Evolutionary conservation across 1,284 basidiomycete genomes (phyloP), one percentile per base, ranked within the genome.

Genomic region (Termitomyces sp.): DNA sequence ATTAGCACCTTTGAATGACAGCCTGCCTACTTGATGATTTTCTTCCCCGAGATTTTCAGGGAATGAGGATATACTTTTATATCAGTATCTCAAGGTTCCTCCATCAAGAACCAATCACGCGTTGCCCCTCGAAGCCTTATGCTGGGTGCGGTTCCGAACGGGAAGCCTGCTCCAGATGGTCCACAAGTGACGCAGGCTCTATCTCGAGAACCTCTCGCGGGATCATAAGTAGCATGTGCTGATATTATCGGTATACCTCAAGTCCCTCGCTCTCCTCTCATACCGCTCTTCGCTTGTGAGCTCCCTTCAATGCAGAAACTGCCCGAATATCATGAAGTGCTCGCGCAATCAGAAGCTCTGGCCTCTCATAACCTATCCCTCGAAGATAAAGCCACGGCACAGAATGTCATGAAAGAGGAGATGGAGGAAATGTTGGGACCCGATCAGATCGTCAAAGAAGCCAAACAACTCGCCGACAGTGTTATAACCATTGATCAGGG

Each of bases 401-500:
- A 44, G 10, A 49, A 46, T n/a, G 19, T 10, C 11, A 54, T 57
- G 42, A 34, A 41, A 38, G 16, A 47, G 14, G 52, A 48, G 14
- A 16, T 38, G 5, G 16, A 21, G 9, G 47, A 46, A 30, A 35
- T 28, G 14, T 34, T 49, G 24, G 26, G 28, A 14, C 18, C 26
- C 16, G 26, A 13, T 10, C 35, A 37, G 37, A 26, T 47, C 7
- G 39, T 13, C n/a, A 40, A 33, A 34, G 55, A 56, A 33, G 49
- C 52, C 18, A 53, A 40, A 45, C 40, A 47, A 16, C 52, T 56
- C 10, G 30, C 40, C 19, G 48, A 53, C 8, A 21, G 21, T 39
- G 18, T 56, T 26, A 48, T 56, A 18, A 54, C 44, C 34, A 50
- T 56, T 14, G 55, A 56, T 19, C 55, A 56, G 31, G 52, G 44